Conservation (phyloP, 2,329 filamentous ascomycete species). For the Fusarium nisikadoi region DNA sequence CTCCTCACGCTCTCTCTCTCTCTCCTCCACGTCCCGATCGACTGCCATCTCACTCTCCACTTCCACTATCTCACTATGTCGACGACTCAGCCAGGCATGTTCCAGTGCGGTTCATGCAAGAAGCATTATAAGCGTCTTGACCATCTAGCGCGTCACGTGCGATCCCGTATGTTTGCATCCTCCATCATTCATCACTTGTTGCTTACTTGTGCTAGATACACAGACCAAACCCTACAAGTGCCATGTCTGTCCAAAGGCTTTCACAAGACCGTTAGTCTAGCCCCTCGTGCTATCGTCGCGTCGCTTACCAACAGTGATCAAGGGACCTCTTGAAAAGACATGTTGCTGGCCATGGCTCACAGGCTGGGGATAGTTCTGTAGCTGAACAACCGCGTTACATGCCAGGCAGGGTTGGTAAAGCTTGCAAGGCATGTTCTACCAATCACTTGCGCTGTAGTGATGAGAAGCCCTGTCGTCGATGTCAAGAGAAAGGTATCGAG, state of each 20-base stretch:
- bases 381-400: slow-evolving; percentile 19
- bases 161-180: slow-evolving; percentile 44
- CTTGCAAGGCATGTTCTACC: slow-evolving; percentile 45
- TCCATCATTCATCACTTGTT: not conserved
- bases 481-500: slow-evolving; percentile 42
- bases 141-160: slow-evolving; percentile 48
- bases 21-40: slow-evolving; percentile 30
- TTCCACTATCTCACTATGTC: slow-evolving; percentile 8
- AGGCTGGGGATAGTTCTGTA: slow-evolving; percentile 5
- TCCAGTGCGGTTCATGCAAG: slow-evolving; percentile 45
- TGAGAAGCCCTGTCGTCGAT: slow-evolving; percentile 46
- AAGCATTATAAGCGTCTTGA: slow-evolving; percentile 46
- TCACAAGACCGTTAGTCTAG: slow-evolving; percentile 44
- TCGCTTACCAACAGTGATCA: not conserved
- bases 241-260: slow-evolving; percentile 45
- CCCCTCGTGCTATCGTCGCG: accelerated
- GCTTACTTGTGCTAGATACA: slow-evolving; percentile 39
- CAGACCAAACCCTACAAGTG: slow-evolving; percentile 48
- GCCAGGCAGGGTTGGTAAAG: slow-evolving; percentile 41
- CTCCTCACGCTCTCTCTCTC: not conserved
- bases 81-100: slow-evolving; percentile 34
- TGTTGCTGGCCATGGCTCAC: slow-evolving; percentile 35
- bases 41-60: slow-evolving; percentile 12
- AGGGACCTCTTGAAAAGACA: slow-evolving; percentile 46
- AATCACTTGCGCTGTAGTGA: slow-evolving; percentile 47